Evolutionary conservation across 106 monocot species (phyloP).

Genomic region (Acorus gramineus): DNA sequence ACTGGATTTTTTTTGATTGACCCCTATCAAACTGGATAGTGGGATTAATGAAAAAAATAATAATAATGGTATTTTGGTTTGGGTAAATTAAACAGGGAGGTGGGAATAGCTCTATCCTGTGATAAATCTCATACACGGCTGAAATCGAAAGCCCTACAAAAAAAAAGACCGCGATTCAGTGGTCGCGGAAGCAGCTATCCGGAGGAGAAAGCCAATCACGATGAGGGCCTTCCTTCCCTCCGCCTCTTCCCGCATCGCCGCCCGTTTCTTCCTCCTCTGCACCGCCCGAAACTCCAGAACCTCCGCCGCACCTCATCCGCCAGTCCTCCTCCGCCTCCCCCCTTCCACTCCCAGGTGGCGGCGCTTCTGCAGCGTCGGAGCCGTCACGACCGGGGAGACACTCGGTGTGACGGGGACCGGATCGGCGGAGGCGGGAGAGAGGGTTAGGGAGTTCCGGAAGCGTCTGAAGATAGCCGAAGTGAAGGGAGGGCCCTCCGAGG

Average conservation of each 20-base stretch:
- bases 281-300: slow-evolving; percentile 4
- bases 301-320: neutral
- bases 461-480: slow-evolving; percentile 61
- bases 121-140: too few relatives aligned
- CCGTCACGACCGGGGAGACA: slow-evolving; percentile 7
- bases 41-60: too few relatives aligned
- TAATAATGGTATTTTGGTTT: too few relatives aligned
- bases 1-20: too few relatives aligned
- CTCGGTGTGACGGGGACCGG: neutral
- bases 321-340: neutral
- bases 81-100: too few relatives aligned
- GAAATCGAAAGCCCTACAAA: too few relatives aligned
- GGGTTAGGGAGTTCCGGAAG: slow-evolving; percentile 52
- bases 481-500: slow-evolving; percentile 65
- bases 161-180: too few relatives aligned
- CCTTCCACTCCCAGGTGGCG: slow-evolving; percentile 5
- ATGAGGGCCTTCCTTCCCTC: slow-evolving; percentile 10
- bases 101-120: too few relatives aligned
- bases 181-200: too few relatives aligned
- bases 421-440: slow-evolving; percentile 12
- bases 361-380: slow-evolving; percentile 31
- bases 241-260: slow-evolving; percentile 12
- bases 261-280: slow-evolving; percentile 17
- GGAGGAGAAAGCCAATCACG: too few relatives aligned
- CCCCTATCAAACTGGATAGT: too few relatives aligned